Evolutionary conservation across 1,139 yeast species (phyloP), one percentile per base, ranked within the genome.

Genomic region (Yamadazyma taylorii): DNA sequence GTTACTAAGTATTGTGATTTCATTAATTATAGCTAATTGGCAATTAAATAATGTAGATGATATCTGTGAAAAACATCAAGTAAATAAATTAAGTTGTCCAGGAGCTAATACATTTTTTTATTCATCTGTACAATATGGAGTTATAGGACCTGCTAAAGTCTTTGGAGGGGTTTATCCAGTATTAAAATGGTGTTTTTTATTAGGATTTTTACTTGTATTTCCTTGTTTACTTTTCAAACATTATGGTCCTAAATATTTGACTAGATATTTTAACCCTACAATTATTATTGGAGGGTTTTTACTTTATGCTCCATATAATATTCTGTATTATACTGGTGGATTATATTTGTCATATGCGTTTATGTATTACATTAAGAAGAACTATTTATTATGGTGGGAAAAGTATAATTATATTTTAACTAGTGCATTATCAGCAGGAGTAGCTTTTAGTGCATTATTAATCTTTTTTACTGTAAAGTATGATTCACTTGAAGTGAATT

Each of bases 351-450:
- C 78, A 10, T 69, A 60, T 40, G 47, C 64, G 22, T 81, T 81
- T 61, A 80, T 78, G 78, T 66, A 68, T 51, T 61, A 66, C 53
- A 59, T 79, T 47, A 75, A 70, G 47, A 67, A 61, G 46, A 66
- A 75, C 43, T 76, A 72, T 50, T 48, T 65, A 15, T 58, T 67
- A 17, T 76, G 85, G 82, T 80, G 84, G 81, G 80, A 75, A 43
- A 78, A 75, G 55, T 82, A 80, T 58, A 79, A 77, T 50, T 82
- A 81, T 53, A 72, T 82, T 9, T 59, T 81, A 25, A 68, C 81
- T 12, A 69, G 78, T 41, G 85, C 78, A 3, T 56, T 80, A 32
- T 61, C 73, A 6, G 79, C 85, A 2, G 86, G 85, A 16, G 73
- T 78, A 26, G 85, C 85, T 0, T 71, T 78, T 39, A 61, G 77